Conservation (phyloP, 148 eudicot genomes). For the Camellia sinensis region DNA sequence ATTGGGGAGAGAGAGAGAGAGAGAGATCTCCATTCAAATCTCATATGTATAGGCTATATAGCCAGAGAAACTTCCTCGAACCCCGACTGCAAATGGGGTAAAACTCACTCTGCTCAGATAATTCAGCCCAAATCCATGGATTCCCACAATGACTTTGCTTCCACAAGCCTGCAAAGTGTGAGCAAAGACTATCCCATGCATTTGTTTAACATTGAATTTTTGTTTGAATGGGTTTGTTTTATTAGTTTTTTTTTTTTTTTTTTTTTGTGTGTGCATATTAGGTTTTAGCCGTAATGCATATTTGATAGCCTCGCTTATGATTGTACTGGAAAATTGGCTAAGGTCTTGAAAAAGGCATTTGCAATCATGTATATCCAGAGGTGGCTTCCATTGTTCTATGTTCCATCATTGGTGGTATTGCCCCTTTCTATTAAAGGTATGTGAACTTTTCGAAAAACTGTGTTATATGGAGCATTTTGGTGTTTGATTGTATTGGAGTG, state of each 20-base stretch:
- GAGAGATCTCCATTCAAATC: no score
- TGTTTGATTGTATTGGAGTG: background rate
- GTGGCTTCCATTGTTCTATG: constrained; percentile 98
- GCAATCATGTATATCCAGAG: constrained; percentile 90
- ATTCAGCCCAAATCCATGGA: constrained; percentile 38
- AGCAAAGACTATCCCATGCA: constrained; percentile 16
- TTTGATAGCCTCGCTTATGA: constrained; percentile 80
- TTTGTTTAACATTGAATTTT: no score
- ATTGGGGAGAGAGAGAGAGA: no score
- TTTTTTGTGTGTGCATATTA: constrained; percentile 25
- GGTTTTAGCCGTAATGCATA: constrained; percentile 66
- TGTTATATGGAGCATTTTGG: constrained; percentile 2
- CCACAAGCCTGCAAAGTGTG: constrained; percentile 42
- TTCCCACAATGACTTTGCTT: constrained; percentile 33
- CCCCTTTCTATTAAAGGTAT: constrained; percentile 90
- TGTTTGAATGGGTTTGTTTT: background rate
- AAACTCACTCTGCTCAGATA: constrained; percentile 20
- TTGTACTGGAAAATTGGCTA: constrained; percentile 78
- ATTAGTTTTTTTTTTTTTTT: no score
- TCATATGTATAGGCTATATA: no score
- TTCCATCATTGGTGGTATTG: constrained; percentile 85
- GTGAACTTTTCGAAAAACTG: background rate
- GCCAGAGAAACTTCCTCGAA: constrained; percentile 19
- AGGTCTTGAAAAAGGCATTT: constrained; percentile 65
- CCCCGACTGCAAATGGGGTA: constrained; percentile 31